Base-by-base conservation (phyloP, 768 basidiomycete genomes). In the Termitomyces sp. region DNA sequence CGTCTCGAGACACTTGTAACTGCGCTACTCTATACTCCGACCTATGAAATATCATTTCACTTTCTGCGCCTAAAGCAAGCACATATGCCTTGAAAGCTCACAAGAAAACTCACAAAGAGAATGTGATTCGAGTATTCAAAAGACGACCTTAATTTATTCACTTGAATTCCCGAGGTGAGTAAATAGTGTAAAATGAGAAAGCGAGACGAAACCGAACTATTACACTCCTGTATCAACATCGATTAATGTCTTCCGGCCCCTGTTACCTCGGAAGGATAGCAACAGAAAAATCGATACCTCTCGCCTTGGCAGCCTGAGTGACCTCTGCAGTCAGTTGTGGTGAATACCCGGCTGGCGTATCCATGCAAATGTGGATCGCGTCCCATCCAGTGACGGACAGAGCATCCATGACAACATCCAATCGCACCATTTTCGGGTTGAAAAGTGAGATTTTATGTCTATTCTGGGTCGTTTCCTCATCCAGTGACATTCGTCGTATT, bases 301-400 rank as follows among this genome's bases (percentile, higher is more conserved):
- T 58, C 30, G 23, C 36, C 5, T 18, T 44, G 9, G 57, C 61
- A 46, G 53, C 53, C 26, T 48, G 36, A 38, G 38, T 16, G 18
- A 55, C 55, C 32, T 46, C 32, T 23, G 16, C 38, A 36, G 20
- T 43, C 46, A 16, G 38, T 10, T 28, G 46, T 4, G 57, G 53
- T 12, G 47, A 47, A 33, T 56, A 52, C 5, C 33, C 38, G 14
- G 2, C 40, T 4, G 43, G 14, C 14, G 50, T n/a, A 47, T 56
- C 28, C 48, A 58, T 53, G 5, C 41, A 38, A n/a, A 62, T 9
- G n/a, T 14, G 2, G 6, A 62, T 56, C 0, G 50, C 33, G 20
- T 62, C 50, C 58, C 62, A 63, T 5, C 48, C 58, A 26, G 62
- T 59, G 33, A 57, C 47, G 0, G 26, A 30, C 40, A 63, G 8